Base-by-base conservation (phyloP, 257 asterid species). In the Lavandula angustifolia region DNA sequence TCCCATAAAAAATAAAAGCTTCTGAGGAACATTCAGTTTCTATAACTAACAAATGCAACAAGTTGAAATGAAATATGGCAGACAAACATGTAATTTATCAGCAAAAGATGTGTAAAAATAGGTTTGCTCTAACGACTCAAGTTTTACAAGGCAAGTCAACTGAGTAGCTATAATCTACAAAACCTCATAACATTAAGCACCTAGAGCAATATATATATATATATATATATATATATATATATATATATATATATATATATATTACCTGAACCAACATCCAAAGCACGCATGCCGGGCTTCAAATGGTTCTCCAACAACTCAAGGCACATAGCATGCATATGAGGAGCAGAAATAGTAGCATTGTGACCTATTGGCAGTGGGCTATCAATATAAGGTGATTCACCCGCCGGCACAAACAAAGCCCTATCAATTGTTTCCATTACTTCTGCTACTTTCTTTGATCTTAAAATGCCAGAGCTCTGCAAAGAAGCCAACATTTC, bases 281-380 rank as follows among this genome's bases (percentile, higher is more conserved):
- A 67, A 53, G 89, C 91, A 60, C 68, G 91, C 98, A 87, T 92
- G 64, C 96, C 98, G 11, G 94, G 96, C 85, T 84, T 85, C 88
- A 89, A 77, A 77, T 91, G 82, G 35, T 84, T 70, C 76, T 87
- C 94, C 87, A 92, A 66, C 80, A 89, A 76, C 49, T 89, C 89
- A 18, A 89, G 98, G 81, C 98, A 92, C 86, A 81, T 82, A 6
- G 95, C 96, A 79, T 92, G 98, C 98, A 92, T 92, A 72, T 92
- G 98, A 50, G 98, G 96, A 3, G 98, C 98, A 50, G 98, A 92
- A 64, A 92, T 92, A 33, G 98, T 92, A 44, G 87, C 96, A 72
- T 92, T 92, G 62, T 85, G 82, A 57, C 96, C 98, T 60, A 92
- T 89, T 69, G 76, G 85, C 89, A 87, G 67, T 3, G 98, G 98